A percentile compares a stretch with the other conserved stretches of the same genome.
phyloP scores from a whole-genome alignment of 2,329 filamentous ascomycete genomes.

The Trichophyton equinum region DNA sequence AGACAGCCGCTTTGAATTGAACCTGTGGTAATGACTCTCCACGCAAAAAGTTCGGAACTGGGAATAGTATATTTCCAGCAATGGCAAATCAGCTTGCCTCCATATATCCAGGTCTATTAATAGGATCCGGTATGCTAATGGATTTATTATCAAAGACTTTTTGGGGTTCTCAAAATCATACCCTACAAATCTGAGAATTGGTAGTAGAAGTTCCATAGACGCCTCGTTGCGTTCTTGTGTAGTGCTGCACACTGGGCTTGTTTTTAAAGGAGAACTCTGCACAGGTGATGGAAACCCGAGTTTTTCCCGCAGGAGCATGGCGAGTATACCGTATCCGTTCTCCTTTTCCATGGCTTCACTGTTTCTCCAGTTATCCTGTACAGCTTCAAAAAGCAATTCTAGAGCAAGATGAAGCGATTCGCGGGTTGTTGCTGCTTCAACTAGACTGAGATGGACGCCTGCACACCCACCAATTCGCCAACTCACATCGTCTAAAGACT shows the following conservation, averaged over 20 bases:
- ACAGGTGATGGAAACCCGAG: slow-evolving; percentile 34
- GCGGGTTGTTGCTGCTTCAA: slow-evolving; percentile 61
- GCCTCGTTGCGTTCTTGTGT: slow-evolving; percentile 40
- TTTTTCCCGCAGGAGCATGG: slow-evolving; percentile 72
- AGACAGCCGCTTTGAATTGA: slow-evolving; percentile 75
- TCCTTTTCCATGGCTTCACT: slow-evolving; percentile 97
- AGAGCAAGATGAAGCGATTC: slow-evolving; percentile 64
- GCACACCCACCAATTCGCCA: slow-evolving; percentile 92
- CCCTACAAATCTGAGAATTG: slow-evolving; percentile 76
- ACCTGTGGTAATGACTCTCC: slow-evolving; percentile 83
- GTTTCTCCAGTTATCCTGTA: slow-evolving; percentile 88
- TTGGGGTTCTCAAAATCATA: slow-evolving; percentile 69
- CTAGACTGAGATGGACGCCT: slow-evolving; percentile 67
- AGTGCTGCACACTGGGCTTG: slow-evolving; percentile 24
- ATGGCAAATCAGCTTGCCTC: slow-evolving; percentile 62
- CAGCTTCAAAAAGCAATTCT: slow-evolving; percentile 71
- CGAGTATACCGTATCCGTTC: slow-evolving; percentile 81
- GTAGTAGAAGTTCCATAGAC: slow-evolving; percentile 52
- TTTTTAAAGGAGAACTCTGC: slow-evolving; percentile 31
- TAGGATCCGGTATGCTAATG: slow-evolving; percentile 81
- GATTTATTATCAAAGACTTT: slow-evolving; percentile 89
- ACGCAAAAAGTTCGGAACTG: slow-evolving; percentile 81
- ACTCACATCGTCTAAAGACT: slow-evolving; percentile 76
- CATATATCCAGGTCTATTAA: slow-evolving; percentile 89
- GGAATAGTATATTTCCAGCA: slow-evolving; percentile 81